A percentile compares a stretch with the other conserved stretches of the same genome.
These are phyloP conservation scores for Diplotaxis tenuifolia DNA, from an alignment of 345 rosid species.

Conservation along the genomic window DNA sequence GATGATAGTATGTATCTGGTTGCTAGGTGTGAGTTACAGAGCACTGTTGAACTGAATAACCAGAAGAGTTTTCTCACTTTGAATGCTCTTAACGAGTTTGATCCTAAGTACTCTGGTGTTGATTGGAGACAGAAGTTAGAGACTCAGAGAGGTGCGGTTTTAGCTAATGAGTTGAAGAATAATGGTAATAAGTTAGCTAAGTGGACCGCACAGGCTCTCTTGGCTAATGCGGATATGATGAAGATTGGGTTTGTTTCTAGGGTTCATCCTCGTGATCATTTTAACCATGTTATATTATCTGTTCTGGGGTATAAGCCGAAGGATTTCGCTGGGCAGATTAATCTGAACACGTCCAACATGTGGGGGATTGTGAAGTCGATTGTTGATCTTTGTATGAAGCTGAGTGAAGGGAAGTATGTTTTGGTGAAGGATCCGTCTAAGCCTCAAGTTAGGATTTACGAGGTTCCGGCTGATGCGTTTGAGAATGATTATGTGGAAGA, in stretches of 20 bases:
- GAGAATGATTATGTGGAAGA: conserved; percentile 97
- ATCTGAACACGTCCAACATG: conserved; percentile 84
- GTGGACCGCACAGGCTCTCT: conserved; percentile 93
- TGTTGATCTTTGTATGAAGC: conserved; percentile 87
- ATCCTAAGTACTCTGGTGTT: conserved; percentile 89
- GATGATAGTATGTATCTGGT: conserved; percentile 71
- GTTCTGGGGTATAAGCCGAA: conserved; percentile 86
- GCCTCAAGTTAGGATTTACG: conserved; percentile 92
- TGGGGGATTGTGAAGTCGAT: conserved; percentile 99
- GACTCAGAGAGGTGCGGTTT: conserved; percentile 94
- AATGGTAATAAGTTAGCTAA: conserved; percentile 92
- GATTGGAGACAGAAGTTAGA: conserved; percentile 98
- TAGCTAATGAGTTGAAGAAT: conserved; percentile 94
- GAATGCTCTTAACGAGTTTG: conserved; percentile 99
- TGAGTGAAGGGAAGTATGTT: conserved; percentile 51
- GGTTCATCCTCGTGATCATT: conserved; percentile 97
- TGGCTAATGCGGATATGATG: conserved; percentile 94
- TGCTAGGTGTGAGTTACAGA: conserved; percentile 89
- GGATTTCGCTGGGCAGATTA: conserved; percentile 89
- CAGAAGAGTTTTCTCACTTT: conserved; percentile 72
- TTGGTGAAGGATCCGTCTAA: conserved; percentile 90
- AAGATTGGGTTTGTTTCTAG: conserved; percentile 93
- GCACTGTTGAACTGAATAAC: conserved; percentile 72
- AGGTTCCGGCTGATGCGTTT: conserved; percentile 94
- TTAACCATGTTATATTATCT: conserved; percentile 89